phyloP scores from a whole-genome alignment of 306 rosid species.

The Castanea sativa region DNA sequence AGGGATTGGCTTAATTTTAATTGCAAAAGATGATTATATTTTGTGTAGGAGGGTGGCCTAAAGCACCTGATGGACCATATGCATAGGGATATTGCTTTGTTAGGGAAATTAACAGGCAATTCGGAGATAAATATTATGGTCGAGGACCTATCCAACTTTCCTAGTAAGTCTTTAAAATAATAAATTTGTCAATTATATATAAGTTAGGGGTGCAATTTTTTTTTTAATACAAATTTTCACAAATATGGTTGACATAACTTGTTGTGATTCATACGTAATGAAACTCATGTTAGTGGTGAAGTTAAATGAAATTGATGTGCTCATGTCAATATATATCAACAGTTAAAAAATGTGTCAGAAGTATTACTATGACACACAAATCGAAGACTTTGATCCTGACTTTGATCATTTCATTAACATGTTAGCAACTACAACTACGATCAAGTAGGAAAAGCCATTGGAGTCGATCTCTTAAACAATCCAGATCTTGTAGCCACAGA shows the following conservation, averaged over 20 bases:
- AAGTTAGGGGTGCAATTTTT: too few relatives aligned
- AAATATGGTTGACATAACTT: too few relatives aligned
- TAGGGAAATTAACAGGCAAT: constrained; percentile 12
- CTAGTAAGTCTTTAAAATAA: background rate
- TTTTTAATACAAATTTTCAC: too few relatives aligned
- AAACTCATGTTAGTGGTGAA: too few relatives aligned
- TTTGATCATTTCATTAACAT: background rate
- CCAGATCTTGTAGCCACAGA: constrained; percentile 61
- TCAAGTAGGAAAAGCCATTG: constrained; percentile 48
- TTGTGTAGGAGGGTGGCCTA: background rate
- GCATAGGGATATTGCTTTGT: constrained; percentile 68
- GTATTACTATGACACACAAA: too few relatives aligned
- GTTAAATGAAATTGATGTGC: too few relatives aligned
- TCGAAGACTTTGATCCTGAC: too few relatives aligned
- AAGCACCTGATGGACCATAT: constrained; percentile 45
- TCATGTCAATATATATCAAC: too few relatives aligned
- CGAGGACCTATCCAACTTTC: constrained; percentile 61
- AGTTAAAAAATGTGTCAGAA: too few relatives aligned
- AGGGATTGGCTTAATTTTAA: background rate
- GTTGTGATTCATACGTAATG: too few relatives aligned
- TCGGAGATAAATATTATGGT: constrained; percentile 42
- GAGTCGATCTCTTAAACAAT: constrained; percentile 45
- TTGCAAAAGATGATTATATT: background rate
- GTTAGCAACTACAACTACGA: constrained; percentile 60
- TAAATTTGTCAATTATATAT: background rate